Conservation (phyloP, 2,329 filamentous ascomycete species). For the Alternaria sp. region DNA sequence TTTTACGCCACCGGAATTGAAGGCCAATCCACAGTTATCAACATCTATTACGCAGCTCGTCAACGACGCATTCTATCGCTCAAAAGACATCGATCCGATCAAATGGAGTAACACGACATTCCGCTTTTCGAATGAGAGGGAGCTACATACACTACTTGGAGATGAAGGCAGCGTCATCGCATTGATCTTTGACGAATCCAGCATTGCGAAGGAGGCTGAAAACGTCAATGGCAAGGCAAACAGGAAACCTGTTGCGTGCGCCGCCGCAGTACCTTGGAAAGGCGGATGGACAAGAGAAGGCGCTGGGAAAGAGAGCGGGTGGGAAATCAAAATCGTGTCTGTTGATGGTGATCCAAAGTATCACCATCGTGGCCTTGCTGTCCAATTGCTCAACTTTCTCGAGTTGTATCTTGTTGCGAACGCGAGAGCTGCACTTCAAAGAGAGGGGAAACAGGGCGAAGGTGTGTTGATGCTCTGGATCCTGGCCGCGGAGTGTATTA, state of each 20-base stretch:
- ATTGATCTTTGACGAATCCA: conserved; percentile 26
- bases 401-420: conserved; percentile 20
- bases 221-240: not conserved
- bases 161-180: conserved; percentile 21
- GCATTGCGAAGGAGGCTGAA: not conserved
- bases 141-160: conserved; percentile 24
- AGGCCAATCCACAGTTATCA: conserved; percentile 16
- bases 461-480: conserved; percentile 32
- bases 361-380: conserved; percentile 29
- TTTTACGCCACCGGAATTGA: conserved; percentile 18
- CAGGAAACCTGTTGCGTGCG: conserved; percentile 33
- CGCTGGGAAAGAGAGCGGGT: conserved; percentile 29
- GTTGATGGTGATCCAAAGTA: conserved; percentile 31
- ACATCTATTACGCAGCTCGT: conserved; percentile 23
- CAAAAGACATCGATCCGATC: conserved; percentile 12
- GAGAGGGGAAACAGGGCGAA: not conserved
- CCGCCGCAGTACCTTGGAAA: conserved; percentile 34
- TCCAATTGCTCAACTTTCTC: conserved; percentile 19
- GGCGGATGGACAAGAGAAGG: conserved; percentile 33
- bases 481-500: conserved; percentile 32
- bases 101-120: conserved; percentile 26
- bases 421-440: not conserved
- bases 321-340: conserved; percentile 40
- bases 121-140: conserved; percentile 26
- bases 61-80: conserved; percentile 35